Percentiles rank a stretch among this genome's conserved stretches.
Conservation (phyloP, 768 basidiomycete genomes). For the Filobasidium wieringae region DNA sequence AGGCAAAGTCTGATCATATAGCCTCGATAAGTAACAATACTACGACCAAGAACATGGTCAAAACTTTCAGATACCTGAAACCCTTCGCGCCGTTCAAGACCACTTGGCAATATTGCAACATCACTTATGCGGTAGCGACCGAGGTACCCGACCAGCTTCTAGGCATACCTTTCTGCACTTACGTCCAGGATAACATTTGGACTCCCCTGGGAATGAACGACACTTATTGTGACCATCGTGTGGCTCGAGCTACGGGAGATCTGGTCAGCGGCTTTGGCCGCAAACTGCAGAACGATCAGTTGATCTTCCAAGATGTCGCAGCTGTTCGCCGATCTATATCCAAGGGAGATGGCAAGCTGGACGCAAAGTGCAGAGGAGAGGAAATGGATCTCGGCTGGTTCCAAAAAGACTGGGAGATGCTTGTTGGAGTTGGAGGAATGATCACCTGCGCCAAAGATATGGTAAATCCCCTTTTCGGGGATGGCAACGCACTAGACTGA, state of each 20-base stretch:
- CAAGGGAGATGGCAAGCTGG: not conserved
- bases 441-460: slow-evolving; percentile 22
- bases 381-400: not conserved
- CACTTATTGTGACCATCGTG: slow-evolving; percentile 17
- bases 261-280: slow-evolving; percentile 15
- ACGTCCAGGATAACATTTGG: slow-evolving; percentile 23
- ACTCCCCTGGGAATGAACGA: slow-evolving; percentile 24
- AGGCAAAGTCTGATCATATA: no score
- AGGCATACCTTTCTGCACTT: slow-evolving; percentile 15
- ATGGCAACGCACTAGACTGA: not conserved
- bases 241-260: slow-evolving; percentile 16
- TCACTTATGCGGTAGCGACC: slow-evolving; percentile 19
- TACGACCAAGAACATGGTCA: no score
- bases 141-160: slow-evolving; percentile 19
- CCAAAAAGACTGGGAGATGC: slow-evolving; percentile 11
- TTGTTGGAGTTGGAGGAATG: slow-evolving; percentile 27
- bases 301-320: slow-evolving; percentile 4
- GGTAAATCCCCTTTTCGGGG: slow-evolving; percentile 14
- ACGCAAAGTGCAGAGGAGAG: not conserved
- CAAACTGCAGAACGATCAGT: slow-evolving; percentile 5
- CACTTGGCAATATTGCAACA: slow-evolving; percentile 31
- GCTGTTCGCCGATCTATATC: not conserved
- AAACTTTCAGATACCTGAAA: no score
- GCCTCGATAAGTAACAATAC: no score
- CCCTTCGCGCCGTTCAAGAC: slow-evolving; percentile 27